Conservation (phyloP, 1,139 yeast genomes). For the Petasospora fabianii region DNA sequence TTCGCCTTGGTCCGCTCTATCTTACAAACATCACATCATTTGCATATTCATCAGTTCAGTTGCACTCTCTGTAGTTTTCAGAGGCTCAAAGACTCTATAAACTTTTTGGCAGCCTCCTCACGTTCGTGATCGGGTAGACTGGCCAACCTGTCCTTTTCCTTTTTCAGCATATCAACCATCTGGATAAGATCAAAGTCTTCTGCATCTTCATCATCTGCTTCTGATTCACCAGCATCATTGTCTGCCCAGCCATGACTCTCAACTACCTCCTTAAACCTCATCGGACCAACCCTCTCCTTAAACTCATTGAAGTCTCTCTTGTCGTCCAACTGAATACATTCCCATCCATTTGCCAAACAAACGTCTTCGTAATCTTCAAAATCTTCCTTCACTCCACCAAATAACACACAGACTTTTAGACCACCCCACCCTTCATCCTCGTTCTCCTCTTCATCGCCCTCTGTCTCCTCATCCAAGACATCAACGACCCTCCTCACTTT, state of each 20-base stretch:
- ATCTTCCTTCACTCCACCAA: constrained; percentile 8
- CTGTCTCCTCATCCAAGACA: constrained; percentile 2
- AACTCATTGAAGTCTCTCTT: constrained; percentile 21
- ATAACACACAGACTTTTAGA: constrained; percentile 13
- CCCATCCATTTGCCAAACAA: constrained; percentile 15
- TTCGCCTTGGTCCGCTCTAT: neutral
- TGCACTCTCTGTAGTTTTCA: neutral
- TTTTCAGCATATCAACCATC: constrained; percentile 3
- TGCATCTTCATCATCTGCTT: neutral
- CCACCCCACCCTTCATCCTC: constrained; percentile 12
- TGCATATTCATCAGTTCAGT: neutral
- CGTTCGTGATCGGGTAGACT: constrained; percentile 8
- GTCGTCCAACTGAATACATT: constrained; percentile 22
- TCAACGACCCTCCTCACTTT: constrained; percentile 1
- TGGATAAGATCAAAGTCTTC: constrained; percentile 9
- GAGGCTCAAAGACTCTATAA: constrained; percentile 27
- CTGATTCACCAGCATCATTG: neutral
- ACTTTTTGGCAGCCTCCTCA: constrained; percentile 18
- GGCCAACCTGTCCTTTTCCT: constrained; percentile 8
- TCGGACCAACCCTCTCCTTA: constrained; percentile 27
- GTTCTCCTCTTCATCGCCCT: no score
- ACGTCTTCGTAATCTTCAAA: constrained; percentile 20
- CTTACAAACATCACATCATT: no score
- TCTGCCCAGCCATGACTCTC: constrained; percentile 12
- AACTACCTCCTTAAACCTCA: constrained; percentile 7